Conservation (phyloP, 768 basidiomycete species). For the Antrodiella citrinella region DNA sequence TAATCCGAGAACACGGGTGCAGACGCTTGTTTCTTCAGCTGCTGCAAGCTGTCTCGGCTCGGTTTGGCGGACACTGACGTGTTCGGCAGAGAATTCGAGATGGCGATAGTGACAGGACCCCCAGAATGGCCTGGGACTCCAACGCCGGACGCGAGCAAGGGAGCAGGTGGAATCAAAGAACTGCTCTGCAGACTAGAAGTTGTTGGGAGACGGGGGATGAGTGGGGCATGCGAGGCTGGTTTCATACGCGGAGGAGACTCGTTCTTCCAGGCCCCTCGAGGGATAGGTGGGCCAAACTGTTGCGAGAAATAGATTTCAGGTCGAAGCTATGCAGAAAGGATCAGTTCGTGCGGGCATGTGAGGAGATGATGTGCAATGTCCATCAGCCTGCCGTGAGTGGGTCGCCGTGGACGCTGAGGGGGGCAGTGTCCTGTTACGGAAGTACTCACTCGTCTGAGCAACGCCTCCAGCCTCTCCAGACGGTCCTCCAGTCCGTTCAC, state of each 20-base stretch:
- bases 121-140: neutral
- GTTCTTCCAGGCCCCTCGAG: slow-evolving; percentile 57
- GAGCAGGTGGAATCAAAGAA: neutral
- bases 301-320: slow-evolving; percentile 55
- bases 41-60: neutral
- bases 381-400: neutral
- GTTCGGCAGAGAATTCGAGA: neutral
- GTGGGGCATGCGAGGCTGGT: slow-evolving; percentile 10
- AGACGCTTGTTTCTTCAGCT: slow-evolving; percentile 7
- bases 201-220: neutral
- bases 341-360: neutral
- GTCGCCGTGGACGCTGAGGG: neutral
- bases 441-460: slow-evolving; percentile 27
- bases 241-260: slow-evolving; percentile 15
- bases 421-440: no score
- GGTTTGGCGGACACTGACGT: neutral
- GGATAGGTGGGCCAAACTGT: slow-evolving; percentile 53
- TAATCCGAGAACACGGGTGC: slow-evolving; percentile 25
- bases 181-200: neutral
- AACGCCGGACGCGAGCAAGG: neutral
- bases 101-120: neutral
- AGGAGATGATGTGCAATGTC: slow-evolving; percentile 11
- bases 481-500: slow-evolving; percentile 28
- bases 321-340: slow-evolving; percentile 36
- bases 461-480: slow-evolving; percentile 27